These are phyloP conservation scores for Hyparrhenia diplandra DNA, from an alignment of 176 grass and related monocot genomes.

Conservation along the genomic window DNA sequence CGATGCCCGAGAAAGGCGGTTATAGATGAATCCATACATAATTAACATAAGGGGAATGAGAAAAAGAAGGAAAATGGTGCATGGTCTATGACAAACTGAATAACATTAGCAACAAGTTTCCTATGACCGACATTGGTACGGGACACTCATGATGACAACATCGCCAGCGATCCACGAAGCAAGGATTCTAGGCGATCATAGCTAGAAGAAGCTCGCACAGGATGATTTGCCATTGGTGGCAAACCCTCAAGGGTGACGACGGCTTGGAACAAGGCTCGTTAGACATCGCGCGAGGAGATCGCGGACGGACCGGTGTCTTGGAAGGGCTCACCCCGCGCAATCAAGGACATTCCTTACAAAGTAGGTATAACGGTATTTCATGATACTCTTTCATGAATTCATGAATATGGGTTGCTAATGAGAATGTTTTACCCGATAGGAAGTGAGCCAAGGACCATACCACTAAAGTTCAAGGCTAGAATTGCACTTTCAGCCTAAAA, in stretches of 20 bases:
- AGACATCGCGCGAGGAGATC: conserved; percentile 52
- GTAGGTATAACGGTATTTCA: neutral
- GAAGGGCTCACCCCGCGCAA: conserved; percentile 78
- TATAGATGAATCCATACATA: conserved; percentile 37
- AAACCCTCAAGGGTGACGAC: neutral
- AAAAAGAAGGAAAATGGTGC: conserved; percentile 18
- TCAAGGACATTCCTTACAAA: neutral
- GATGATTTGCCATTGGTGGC: conserved; percentile 8
- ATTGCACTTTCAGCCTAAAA: conserved; percentile 85
- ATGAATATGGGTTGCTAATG: neutral
- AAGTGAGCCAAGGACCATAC: conserved; percentile 57
- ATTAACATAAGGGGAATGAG: conserved; percentile 5
- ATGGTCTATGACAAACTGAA: conserved; percentile 12
- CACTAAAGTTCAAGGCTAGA: conserved; percentile 74
- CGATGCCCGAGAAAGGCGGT: conserved; percentile 31
- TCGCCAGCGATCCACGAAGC: neutral
- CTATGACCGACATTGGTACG: conserved; percentile 12
- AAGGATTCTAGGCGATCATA: conserved; percentile 4
- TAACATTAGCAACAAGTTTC: conserved; percentile 20
- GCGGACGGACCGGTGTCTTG: conserved; percentile 78
- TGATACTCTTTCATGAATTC: neutral
- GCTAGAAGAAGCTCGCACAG: neutral
- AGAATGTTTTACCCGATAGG: conserved; percentile 57
- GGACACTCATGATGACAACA: neutral
- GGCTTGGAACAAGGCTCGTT: conserved; percentile 20